Evolutionary conservation across 257 asterid species (phyloP).

Genomic region (Solanum corneliomulleri): DNA sequence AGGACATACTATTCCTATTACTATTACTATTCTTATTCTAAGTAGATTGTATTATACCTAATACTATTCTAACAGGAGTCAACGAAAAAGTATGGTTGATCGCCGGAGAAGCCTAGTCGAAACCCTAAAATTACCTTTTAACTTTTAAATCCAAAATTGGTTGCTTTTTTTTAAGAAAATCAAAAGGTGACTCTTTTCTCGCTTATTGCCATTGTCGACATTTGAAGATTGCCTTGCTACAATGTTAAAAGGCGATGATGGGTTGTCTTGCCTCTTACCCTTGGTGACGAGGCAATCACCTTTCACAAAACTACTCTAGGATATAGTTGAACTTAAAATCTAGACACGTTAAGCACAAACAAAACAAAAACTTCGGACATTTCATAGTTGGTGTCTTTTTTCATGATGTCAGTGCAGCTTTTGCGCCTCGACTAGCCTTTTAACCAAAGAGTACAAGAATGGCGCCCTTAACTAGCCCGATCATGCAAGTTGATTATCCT

Average conservation of each 20-base stretch:
- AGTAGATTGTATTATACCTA: no score
- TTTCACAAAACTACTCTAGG: background rate
- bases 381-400: background rate
- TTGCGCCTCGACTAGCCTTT: background rate
- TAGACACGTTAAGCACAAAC: background rate
- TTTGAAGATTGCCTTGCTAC: background rate
- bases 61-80: background rate
- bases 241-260: background rate
- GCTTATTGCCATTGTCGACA: background rate
- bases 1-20: no score
- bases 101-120: rapidly evolving
- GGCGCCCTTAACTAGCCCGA: background rate
- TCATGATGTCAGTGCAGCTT: background rate
- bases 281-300: background rate
- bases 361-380: background rate
- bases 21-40: no score
- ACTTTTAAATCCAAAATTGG: background rate
- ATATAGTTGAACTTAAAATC: background rate
- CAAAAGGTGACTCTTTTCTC: background rate
- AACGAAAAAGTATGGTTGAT: no score
- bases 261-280: background rate
- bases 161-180: background rate
- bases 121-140: background rate
- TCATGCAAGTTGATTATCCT: background rate
- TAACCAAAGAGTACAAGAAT: background rate